Base-by-base conservation (phyloP, 345 rosid species). In the Microcos paniculata region DNA sequence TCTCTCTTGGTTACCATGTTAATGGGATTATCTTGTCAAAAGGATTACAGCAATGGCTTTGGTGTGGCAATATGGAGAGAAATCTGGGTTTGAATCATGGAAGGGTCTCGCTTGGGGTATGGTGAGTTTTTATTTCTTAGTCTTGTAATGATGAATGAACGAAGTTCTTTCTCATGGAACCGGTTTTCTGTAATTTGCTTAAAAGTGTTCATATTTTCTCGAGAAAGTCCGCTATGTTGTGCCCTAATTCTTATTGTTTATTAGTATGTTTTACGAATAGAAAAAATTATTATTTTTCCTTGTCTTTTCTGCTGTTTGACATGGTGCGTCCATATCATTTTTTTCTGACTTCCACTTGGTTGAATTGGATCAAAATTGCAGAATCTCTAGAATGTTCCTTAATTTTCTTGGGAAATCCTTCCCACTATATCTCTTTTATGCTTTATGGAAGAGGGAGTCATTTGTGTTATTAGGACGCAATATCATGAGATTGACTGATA, bases 61-160 rank as follows among this genome's bases (percentile, higher is more conserved):
- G 88, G 99, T 96, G 65, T 96, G 98, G 99, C 88, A 87, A 76
- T 93, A 93, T 80, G 97, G 96, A 76, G 96, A 96, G 87, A 90
- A 85, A 81, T 88, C 89, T 48, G 97, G 98, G 49, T 80, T 86
- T 72, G 91, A 93, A 81, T 84, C 97, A 26, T 93, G 99, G 97
- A 96, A 96, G 87, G 97, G 98, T 77, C 98, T 96, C 66, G 86
- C 94, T 31, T 92, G 99, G 98, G 99, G 96, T 21, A 93, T 96
- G 96, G 98, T 92, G 80, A 87, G 93, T 80, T 71, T 55, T 70
- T 62, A 66, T 77, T 71, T 66, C 53, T 40, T 9, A 21, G 51
- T 15, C 13, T 23, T 76, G 23, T 38, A 61, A 26, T 16, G 24
- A 66, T 45, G 53, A 55, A 14, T 15, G 23, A 45, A 46, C 15